Base-by-base conservation (phyloP, 2,329 filamentous ascomycete genomes). In the Microthyrium microscopicum region DNA sequence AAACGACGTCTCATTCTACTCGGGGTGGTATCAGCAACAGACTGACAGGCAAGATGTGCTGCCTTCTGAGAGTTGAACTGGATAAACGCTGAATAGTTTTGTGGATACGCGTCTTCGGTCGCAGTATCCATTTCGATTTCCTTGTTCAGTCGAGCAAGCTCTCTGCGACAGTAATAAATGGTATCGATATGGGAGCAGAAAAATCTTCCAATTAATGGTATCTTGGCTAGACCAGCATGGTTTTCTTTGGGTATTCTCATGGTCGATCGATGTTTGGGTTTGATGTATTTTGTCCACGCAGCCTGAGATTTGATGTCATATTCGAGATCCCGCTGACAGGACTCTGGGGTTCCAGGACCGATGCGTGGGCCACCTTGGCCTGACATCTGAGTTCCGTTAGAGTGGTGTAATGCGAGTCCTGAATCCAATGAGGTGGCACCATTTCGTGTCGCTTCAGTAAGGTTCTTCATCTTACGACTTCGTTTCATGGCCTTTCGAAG, bases 31-130 rank as follows among this genome's bases (percentile, higher is more conserved):
- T 95, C 83, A 24, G 79, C 84, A 29, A 91, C 67, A 30, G 83
- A 75, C 52, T 98, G 89, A 51, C 83, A 94, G 37, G 87, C 89
- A 87, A 98, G 95, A 48, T 98, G 89, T 0, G 89, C 89, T 4
- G 87, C 85, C 2, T 94, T 81, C 51, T 98, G 89, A 48, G 94
- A 79, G 48, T 95, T 93, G 65, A 98, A 98, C 51, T 98, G 89
- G 39, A 98, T 84, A 45, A 98, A 98, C 1, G 89, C 89, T 1
- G 87, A 93, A 46, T 81, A 92, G 84, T 93, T 91, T 29, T 85
- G 58, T 0, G 87, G 84, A 41, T 83, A 95, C 3, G 77, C 73
- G 42, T 94, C 85, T 29, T 77, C 62, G 44, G 20, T 25, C 9
- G 8, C 20, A 24, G n/a, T 9, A 11, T 31, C 29, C 7, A 31